Evolutionary conservation across 495 filamentous ascomycete genomes (phyloP), one percentile per base, ranked within the genome.

Genomic region (Umbilicaria muhlenbergii): DNA sequence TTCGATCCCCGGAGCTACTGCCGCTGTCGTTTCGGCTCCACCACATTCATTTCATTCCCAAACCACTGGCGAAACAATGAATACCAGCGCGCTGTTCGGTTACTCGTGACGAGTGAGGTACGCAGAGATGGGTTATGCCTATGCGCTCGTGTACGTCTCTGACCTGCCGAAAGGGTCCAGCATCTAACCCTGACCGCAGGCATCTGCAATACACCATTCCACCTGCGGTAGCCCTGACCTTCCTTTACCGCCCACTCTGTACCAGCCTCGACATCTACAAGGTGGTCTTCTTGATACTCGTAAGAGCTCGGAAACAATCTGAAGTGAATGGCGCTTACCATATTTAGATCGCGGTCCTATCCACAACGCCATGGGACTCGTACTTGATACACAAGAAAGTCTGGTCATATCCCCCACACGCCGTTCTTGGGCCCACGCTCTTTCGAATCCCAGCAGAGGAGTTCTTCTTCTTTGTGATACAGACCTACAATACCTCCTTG

Each of bases 391-490:
- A 66, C 34, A 65, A 56, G 39, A 60, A 62, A 41, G 68, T 83
- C 52, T 83, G 79, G 79, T 76, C 71, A n/a, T 83, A 81, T 51
- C 78, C 79, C 8, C 52, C 64, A 10, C 58, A 68, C 36, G 78
- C 66, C 6, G 65, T 82, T 15, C 38, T 76, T 33, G 80, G 79
- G 1, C 65, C 60, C 13, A 72, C 60, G 1, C 54, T 81, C 15
- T 72, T 73, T 51, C 54, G 54, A 5, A 75, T 84, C 39, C 80
- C 80, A 0, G 48, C 67, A 3, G 80, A 84, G 53, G 80, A 83
- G 50, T 47, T 82, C 17, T 82, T 82, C 58, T 84, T 83, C 65
- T 83, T 83, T 57, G 55, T 81, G n/a, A 71, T 84, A 31, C 80
- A 84, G 55, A 83, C 79, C 6, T 84, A 81, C 53, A 78, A 68